phyloP scores from a whole-genome alignment of 495 filamentous ascomycete genomes.

The Rhypophila decipiens region DNA sequence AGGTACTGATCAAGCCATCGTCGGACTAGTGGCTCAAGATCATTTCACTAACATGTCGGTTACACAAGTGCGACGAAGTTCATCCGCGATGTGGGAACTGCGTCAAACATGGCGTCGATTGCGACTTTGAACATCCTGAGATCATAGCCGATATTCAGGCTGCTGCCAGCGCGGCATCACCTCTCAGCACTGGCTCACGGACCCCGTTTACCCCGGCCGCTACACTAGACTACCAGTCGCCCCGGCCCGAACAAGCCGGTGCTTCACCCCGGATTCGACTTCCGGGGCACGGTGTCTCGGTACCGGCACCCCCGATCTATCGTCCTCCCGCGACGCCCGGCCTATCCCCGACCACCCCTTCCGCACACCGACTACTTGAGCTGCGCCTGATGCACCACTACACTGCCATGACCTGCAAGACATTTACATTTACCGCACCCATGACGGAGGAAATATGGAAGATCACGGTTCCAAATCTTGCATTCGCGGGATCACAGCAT shows the following conservation, averaged over 20 bases:
- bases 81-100: conserved; percentile 58
- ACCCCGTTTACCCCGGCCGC: conserved; percentile 26
- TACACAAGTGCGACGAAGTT: conserved; percentile 53
- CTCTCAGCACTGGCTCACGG: conserved; percentile 5
- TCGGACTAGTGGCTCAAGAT: background rate
- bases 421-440: conserved; percentile 42
- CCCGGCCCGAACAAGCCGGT: conserved; percentile 9
- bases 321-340: conserved; percentile 30
- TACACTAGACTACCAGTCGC: conserved; percentile 24
- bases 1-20: conserved; percentile 33
- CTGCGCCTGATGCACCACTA: conserved; percentile 50
- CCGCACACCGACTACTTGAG: conserved; percentile 42
- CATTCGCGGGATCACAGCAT: conserved; percentile 45
- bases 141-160: conserved; percentile 29
- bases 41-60: background rate
- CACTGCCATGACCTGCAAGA: conserved; percentile 46
- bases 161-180: conserved; percentile 9
- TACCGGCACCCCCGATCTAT: conserved; percentile 24
- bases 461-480: conserved; percentile 47
- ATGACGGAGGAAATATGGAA: conserved; percentile 47
- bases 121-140: conserved; percentile 51
- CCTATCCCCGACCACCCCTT: conserved; percentile 29
- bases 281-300: conserved; percentile 9
- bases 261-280: conserved; percentile 17
- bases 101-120: conserved; percentile 55